phyloP scores from a whole-genome alignment of 1,284 basidiomycete genomes.

The Puccinia novopanici region DNA sequence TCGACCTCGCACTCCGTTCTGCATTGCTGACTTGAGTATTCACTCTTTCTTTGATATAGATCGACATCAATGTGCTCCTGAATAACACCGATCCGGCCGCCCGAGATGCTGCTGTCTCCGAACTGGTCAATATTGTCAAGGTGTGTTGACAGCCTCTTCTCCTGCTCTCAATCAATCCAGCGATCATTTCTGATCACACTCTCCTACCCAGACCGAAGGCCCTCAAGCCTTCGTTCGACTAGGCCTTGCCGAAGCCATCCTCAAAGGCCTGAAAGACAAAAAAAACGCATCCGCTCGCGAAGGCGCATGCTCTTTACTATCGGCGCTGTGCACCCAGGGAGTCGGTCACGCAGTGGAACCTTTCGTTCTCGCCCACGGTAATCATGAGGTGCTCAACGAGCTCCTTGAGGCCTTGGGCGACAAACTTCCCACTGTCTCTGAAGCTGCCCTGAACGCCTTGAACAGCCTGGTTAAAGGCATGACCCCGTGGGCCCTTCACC shows the following conservation, averaged over 20 bases:
- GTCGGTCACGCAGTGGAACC: slow-evolving; percentile 85
- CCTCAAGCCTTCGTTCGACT: slow-evolving; percentile 75
- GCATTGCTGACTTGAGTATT: background rate
- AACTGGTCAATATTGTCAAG: slow-evolving; percentile 62
- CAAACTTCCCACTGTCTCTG: slow-evolving; percentile 82
- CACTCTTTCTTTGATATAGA: slow-evolving; percentile 48
- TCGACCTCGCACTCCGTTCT: background rate
- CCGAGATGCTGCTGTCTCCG: slow-evolving; percentile 59
- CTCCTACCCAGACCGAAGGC: slow-evolving; percentile 65
- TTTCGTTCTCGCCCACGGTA: slow-evolving; percentile 72
- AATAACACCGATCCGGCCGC: slow-evolving; percentile 57
- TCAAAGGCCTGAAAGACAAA: slow-evolving; percentile 86
- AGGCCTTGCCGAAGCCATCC: slow-evolving; percentile 75
- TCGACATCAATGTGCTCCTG: slow-evolving; percentile 60
- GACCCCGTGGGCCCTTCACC: slow-evolving; percentile 84
- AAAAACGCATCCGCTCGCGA: slow-evolving; percentile 82
- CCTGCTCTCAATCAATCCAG: background rate
- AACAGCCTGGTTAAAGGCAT: slow-evolving; percentile 75
- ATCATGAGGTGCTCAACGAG: slow-evolving; percentile 73
- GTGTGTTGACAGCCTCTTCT: slow-evolving; percentile 33
- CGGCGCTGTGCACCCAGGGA: slow-evolving; percentile 71
- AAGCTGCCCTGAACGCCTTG: slow-evolving; percentile 82
- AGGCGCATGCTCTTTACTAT: slow-evolving; percentile 74
- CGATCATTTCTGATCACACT: background rate
- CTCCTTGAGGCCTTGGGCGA: slow-evolving; percentile 90